phyloP scores from a whole-genome alignment of 2,329 filamentous ascomycete species.

The Colletotrichum sp. region DNA sequence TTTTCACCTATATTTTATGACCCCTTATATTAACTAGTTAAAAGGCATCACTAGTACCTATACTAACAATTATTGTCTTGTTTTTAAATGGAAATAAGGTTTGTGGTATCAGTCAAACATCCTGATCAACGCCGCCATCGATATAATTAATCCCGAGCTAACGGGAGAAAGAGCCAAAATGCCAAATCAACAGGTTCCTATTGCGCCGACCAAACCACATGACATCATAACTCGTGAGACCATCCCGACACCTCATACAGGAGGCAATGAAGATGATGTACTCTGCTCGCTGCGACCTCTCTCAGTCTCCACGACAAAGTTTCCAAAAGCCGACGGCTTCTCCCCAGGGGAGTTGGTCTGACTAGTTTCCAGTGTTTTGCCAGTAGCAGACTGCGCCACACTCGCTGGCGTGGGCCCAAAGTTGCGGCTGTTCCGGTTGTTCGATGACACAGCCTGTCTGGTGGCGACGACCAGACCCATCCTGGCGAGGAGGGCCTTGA shows the following conservation, averaged over 20 bases:
- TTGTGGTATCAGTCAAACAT: not conserved
- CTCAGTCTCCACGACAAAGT: not conserved
- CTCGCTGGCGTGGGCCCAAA: not conserved
- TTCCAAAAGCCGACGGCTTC: not conserved
- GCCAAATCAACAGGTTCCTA: not conserved
- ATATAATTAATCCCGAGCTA: not conserved
- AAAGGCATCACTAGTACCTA: too few species aligned
- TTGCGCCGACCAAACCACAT: not conserved
- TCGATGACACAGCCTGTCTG: not conserved
- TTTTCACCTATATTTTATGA: too few species aligned
- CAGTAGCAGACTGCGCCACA: not conserved
- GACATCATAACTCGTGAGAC: not conserved
- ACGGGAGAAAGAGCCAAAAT: not conserved
- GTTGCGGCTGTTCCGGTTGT: not conserved
- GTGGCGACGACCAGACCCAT: not conserved
- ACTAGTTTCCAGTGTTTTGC: not conserved
- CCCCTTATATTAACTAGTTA: too few species aligned
- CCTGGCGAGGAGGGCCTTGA: constrained; percentile 9
- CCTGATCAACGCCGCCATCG: not conserved
- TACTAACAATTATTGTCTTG: not conserved
- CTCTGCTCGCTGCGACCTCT: not conserved
- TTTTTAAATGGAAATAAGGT: not conserved
- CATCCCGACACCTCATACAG: not conserved
- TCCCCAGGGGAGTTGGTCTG: not conserved
- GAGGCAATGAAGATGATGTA: not conserved